Evolutionary conservation across 495 filamentous ascomycete species (phyloP), one percentile per base, ranked within the genome.

Genomic region (Penicillium diatomitis): DNA sequence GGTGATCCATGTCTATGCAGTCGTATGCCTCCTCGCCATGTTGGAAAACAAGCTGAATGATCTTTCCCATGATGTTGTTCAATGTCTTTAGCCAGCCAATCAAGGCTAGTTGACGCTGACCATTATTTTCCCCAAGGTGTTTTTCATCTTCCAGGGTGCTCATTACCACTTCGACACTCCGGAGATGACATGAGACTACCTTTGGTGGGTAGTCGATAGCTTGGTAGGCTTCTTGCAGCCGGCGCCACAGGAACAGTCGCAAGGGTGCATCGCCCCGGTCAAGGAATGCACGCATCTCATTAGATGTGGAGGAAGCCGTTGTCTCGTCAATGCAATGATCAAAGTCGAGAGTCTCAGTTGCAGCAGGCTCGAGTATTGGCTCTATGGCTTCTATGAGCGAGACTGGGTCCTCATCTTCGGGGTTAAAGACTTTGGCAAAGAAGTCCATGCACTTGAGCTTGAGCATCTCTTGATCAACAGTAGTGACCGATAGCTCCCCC

Each of bases 401-500:
- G 4, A 87, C 75, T 0, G 92, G 84, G 57, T 95, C 81, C 34
- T 79, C 79, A 32, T 78, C 67, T 37, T 82, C 74, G 28, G 76
- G 64, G 45, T 70, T 73, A 54, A 96, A 96, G 0, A 99, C 79
- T 31, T 81, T 85, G 50, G 86, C 73, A 67, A 99, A 97, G 66
- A 96, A 97, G 57, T 95, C 94, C 80, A 92, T 90, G 0, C 90
- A 97, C 9, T 87, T 95, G 9, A 97, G 72, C 59, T 89, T 87
- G 40, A 87, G 87, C 29, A 95, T 86, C 58, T 99, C 92, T 32
- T 88, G 82, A 41, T 95, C 89, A 8, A 90, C 82, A 3, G 87
- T 86, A 8, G 74, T 75, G 4, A 76, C 71, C 0, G 94, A 96
- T 11, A 99, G 74, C 60, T 96, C 88, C 0, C 90, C 83, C 82